Evolutionary conservation across 306 rosid species (phyloP).

Genomic region (Prunus mume): DNA sequence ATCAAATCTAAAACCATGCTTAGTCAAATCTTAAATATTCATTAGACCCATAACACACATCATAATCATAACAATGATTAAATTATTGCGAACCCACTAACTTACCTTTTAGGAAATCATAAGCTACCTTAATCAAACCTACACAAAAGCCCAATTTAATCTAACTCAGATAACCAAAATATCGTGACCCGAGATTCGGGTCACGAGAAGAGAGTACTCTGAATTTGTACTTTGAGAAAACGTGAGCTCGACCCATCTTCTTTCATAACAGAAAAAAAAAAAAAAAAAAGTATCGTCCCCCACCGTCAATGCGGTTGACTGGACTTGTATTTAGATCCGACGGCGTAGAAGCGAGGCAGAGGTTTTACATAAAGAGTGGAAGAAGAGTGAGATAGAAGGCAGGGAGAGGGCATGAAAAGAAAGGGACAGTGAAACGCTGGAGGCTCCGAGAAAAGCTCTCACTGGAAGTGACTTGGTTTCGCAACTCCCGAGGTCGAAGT

Average conservation of each 20-base stretch:
- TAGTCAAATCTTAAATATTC: background rate
- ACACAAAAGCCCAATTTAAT: background rate
- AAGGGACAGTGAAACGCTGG: conserved; percentile 31
- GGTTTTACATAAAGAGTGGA: background rate
- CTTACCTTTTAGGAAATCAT: background rate
- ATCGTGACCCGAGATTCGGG: background rate
- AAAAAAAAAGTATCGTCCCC: background rate
- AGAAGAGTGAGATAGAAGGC: background rate
- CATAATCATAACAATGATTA: conserved; percentile 3
- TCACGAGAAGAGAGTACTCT: background rate
- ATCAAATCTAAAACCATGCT: background rate
- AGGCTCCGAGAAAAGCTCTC: conserved; percentile 57
- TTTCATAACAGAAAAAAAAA: background rate
- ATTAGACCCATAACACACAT: background rate
- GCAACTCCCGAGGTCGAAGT: conserved; percentile 52
- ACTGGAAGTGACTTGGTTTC: conserved; percentile 40
- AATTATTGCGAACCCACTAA: background rate
- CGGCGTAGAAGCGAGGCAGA: background rate
- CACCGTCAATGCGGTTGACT: conserved; percentile 11
- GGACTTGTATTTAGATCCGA: background rate
- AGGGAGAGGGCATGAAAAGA: background rate
- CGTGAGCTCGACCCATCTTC: background rate
- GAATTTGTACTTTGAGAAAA: background rate
- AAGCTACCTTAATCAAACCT: no score
- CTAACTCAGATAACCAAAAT: background rate